Conservation (phyloP, 1,284 basidiomycete species). For the Leccinum solheimii region DNA sequence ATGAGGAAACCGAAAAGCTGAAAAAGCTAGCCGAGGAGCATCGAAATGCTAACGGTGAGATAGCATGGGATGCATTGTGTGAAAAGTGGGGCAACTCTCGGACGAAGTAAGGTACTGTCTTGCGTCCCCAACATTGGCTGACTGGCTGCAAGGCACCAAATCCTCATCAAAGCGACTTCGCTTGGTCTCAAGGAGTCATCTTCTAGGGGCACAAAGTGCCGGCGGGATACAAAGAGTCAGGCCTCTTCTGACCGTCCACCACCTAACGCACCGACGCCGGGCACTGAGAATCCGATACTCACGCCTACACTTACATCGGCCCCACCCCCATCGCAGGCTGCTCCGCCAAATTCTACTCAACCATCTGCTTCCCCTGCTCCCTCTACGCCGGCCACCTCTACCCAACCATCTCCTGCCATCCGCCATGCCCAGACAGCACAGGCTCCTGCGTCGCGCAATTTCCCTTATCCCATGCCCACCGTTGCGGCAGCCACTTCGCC, state of each 20-base stretch:
- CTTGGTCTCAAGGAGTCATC: constrained; percentile 73
- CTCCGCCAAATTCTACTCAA: constrained; percentile 22
- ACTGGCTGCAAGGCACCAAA: constrained; percentile 59
- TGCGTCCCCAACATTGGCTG: constrained; percentile 10
- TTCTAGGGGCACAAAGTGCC: constrained; percentile 61
- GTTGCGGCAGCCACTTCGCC: constrained; percentile 43
- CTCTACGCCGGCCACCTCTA: constrained; percentile 34
- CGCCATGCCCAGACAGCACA: constrained; percentile 34
- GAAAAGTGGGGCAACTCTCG: constrained; percentile 68
- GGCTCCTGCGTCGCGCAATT: constrained; percentile 27
- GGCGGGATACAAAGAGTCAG: constrained; percentile 48
- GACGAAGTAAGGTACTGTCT: constrained; percentile 49
- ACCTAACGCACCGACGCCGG: constrained; percentile 26
- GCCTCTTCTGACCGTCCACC: constrained; percentile 31
- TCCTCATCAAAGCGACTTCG: constrained; percentile 73
- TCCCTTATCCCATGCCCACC: constrained; percentile 51
- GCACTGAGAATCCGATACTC: constrained; percentile 24
- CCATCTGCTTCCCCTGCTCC: constrained; percentile 33
- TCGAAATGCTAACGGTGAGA: constrained; percentile 50
- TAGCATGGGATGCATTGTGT: constrained; percentile 76
- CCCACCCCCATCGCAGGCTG: constrained; percentile 24
- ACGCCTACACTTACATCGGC: constrained; percentile 23
- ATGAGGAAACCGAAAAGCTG: constrained; percentile 68
- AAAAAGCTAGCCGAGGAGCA: constrained; percentile 68
- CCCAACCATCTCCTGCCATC: constrained; percentile 33